Evolutionary conservation across 2,329 filamentous ascomycete species (phyloP).

Genomic region (Fusarium ramigenum): DNA sequence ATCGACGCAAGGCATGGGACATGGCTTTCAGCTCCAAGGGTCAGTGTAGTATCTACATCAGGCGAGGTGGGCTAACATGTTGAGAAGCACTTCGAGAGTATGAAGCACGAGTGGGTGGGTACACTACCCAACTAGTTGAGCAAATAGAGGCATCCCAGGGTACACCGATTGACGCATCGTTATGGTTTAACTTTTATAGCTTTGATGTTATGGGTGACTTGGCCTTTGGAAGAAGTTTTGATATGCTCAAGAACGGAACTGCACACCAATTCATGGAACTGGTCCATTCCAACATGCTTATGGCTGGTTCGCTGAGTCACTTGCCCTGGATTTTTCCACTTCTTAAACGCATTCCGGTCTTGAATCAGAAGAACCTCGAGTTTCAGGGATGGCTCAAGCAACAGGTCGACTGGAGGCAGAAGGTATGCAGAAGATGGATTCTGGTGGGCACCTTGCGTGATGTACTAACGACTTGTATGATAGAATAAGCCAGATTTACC

Average conservation of each 20-base stretch:
- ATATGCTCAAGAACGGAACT: neutral
- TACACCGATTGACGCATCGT: neutral
- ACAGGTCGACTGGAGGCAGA: neutral
- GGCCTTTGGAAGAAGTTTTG: neutral
- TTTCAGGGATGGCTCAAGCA: neutral
- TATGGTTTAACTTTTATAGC: neutral
- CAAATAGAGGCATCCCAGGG: neutral
- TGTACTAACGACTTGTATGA: neutral
- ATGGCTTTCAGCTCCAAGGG: neutral
- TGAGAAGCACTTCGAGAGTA: neutral
- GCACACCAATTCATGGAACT: neutral
- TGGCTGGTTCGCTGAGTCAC: neutral
- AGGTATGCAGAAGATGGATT: fast-evolving
- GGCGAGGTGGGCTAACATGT: neutral
- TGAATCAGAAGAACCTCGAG: neutral
- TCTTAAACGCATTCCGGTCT: neutral
- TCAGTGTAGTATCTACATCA: fast-evolving
- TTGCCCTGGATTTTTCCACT: neutral
- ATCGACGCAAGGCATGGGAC: neutral
- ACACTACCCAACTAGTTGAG: neutral
- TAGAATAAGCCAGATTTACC: neutral
- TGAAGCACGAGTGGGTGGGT: neutral
- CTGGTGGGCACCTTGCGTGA: fast-evolving
- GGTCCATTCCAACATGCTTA: neutral
- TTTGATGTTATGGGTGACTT: neutral